Base-by-base conservation (phyloP, 208 protist genomes). In the Trypanosoma boissoni region DNA sequence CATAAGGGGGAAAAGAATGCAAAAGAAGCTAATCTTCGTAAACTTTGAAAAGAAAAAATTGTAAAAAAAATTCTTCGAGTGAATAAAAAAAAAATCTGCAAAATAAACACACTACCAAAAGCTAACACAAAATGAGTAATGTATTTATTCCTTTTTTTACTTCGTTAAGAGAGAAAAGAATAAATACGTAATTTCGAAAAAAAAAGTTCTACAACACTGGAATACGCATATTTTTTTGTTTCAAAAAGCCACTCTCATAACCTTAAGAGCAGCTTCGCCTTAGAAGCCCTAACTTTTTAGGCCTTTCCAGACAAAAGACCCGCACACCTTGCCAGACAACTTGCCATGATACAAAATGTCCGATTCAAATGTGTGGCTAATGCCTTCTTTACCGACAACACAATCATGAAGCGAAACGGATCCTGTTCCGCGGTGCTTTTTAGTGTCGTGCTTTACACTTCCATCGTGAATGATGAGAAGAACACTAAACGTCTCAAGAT, bases 401-500 rank as follows among this genome's bases (percentile, higher is more conserved):
- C 57, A 32, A 12, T 57, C 56, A 27, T 67, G n/a, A 8, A 76
- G 49, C 24, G 63, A 6, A 27, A 76, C 2, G 26, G 51, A 3
- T 27, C 44, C 39, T 29, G 64, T 68, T 37, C 70, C 70, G 26
- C 70, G 51, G 42, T 53, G 21, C 8, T 45, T 24, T 42, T 68
- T 71, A 23, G 48, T 43, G 21, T 76, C 70, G 1, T 58, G 61
- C 26, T 43, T 67, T 31, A 73, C 70, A 14, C 53, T 8, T 31
- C 20, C 26, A 28, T 76, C 70, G 18, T 50, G 41, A n/a, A 76
- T 20, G 8, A 72, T 56, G 32, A 76, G 28, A 43, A 72, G 29
- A 46, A 76, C 56, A 29, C 23, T 31, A 10, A 28, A 59, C 28
- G 36, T 76, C 48, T 76, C 70, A 18, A 76, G 29, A 54, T 72